phyloP scores from a whole-genome alignment of 495 filamentous ascomycete species.

The Aspergillus hancockii region DNA sequence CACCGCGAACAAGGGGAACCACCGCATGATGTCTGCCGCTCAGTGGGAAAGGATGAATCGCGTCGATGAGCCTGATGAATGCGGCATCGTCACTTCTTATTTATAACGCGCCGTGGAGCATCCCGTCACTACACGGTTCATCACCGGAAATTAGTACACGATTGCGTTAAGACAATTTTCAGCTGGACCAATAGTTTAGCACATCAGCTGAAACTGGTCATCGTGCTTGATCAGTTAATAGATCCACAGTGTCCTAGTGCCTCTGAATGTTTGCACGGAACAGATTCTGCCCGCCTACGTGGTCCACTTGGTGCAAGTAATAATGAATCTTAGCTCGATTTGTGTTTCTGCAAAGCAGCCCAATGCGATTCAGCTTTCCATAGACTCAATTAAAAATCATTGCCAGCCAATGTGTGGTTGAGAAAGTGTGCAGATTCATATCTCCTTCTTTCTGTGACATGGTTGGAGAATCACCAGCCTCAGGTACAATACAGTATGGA shows the following conservation, averaged over 20 bases:
- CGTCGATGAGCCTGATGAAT: background rate
- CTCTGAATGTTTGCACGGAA: background rate
- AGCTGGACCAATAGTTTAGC: background rate
- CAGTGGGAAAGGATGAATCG: background rate
- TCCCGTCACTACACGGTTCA: background rate
- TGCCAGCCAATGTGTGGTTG: too few relatives aligned
- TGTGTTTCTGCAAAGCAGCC: background rate
- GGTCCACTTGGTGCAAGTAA: background rate
- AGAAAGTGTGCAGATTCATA: too few relatives aligned
- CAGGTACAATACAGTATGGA: too few relatives aligned
- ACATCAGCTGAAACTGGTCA: background rate
- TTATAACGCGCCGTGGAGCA: background rate
- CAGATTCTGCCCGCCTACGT: background rate
- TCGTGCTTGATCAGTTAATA: background rate
- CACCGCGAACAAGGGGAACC: background rate
- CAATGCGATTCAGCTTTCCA: too few relatives aligned
- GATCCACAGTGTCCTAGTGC: background rate
- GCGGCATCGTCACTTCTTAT: background rate
- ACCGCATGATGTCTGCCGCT: background rate
- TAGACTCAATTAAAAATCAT: too few relatives aligned
- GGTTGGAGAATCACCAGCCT: too few relatives aligned
- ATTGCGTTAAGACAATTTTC: background rate
- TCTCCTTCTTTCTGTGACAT: too few relatives aligned
- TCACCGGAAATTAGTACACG: background rate
- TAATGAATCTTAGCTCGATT: background rate